A percentile compares a stretch with the other conserved stretches of the same genome.
Conservation (phyloP, 139 green algal species). For the Tetraselmis chui region DNA sequence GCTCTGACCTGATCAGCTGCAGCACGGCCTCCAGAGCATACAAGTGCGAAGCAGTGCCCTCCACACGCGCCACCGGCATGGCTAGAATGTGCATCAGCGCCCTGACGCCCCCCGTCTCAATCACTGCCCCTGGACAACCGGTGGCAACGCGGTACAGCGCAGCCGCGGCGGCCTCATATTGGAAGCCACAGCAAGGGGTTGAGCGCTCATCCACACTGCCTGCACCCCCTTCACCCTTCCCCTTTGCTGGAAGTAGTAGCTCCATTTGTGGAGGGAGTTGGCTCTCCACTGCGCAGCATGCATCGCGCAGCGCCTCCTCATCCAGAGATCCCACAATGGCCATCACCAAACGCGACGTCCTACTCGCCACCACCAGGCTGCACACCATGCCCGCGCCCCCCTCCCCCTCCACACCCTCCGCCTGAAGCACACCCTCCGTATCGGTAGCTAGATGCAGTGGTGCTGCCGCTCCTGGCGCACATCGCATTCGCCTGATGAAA, state of each 20-base stretch:
- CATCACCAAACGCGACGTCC: not conserved
- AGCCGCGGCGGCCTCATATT: not conserved
- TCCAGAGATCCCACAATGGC: not conserved
- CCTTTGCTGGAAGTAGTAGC: not conserved
- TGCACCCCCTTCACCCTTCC: not conserved
- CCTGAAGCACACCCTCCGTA: no score
- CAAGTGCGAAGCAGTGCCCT: not conserved
- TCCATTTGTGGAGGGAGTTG: not conserved
- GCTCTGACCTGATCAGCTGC: not conserved
- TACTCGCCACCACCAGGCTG: not conserved
- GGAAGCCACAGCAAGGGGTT: not conserved
- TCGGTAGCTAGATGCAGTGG: no score
- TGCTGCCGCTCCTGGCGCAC: no score
- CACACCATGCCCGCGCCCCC: no score
- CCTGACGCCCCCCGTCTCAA: not conserved
- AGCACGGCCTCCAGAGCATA: not conserved
- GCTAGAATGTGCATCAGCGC: not conserved
- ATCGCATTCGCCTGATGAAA: no score
- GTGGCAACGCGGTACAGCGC: not conserved
- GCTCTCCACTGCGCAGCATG: not conserved
- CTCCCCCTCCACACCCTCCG: no score
- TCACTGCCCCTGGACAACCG: not conserved
- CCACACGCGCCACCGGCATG: not conserved
- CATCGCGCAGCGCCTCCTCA: not conserved
- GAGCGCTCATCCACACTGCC: not conserved